phyloP scores from a whole-genome alignment of 2,329 filamentous ascomycete genomes.

The Colletotrichum trifolii region DNA sequence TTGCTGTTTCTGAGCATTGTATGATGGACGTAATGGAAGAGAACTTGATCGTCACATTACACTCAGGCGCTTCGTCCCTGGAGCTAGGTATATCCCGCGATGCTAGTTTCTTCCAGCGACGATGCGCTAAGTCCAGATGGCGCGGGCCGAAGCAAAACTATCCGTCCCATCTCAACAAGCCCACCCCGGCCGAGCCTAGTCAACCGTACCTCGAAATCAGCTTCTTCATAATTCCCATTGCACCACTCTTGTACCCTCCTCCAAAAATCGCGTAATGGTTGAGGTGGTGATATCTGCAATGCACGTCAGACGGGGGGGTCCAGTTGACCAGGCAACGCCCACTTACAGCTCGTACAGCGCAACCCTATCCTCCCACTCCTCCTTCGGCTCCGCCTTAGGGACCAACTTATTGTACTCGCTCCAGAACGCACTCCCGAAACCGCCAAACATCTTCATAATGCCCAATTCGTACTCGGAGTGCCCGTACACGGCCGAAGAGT shows the following conservation, averaged over 20 bases:
- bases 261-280: constrained; percentile 92
- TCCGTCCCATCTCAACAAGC: too few species aligned
- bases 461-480: constrained; percentile 92
- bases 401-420: constrained; percentile 80
- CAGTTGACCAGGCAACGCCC: constrained; percentile 7
- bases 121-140: not conserved
- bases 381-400: constrained; percentile 81
- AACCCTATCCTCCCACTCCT: constrained; percentile 88
- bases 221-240: constrained; percentile 81
- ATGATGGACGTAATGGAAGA: too few species aligned
- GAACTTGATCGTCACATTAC: not conserved
- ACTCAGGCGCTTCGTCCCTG: not conserved
- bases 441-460: constrained; percentile 97
- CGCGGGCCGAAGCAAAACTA: constrained; percentile 19
- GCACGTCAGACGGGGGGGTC: constrained; percentile 37
- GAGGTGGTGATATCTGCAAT: constrained; percentile 81
- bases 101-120: too few species aligned
- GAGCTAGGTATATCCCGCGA: not conserved
- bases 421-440: constrained; percentile 79
- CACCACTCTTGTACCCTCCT: constrained; percentile 79
- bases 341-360: constrained; percentile 84
- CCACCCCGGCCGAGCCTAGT: not conserved
- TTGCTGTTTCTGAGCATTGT: too few species aligned
- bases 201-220: constrained; percentile 77
- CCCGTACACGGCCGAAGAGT: constrained; percentile 83